A percentile compares a stretch with the other conserved stretches of the same genome.
Conservation (phyloP, 108 stramenopile genomes). For the Skeletonema costatum region DNA sequence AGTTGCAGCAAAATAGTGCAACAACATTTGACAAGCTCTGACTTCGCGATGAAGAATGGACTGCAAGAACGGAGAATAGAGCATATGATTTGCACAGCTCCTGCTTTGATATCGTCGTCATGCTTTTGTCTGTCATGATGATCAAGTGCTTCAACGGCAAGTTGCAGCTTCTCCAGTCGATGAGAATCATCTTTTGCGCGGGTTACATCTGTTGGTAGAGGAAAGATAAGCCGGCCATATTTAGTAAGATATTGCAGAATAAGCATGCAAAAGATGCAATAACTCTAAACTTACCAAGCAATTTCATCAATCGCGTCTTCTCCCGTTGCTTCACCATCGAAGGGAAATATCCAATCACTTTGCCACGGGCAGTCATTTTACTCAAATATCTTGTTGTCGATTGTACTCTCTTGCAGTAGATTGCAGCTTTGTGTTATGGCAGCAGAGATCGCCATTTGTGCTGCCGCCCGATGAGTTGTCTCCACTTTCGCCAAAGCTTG, state of each 20-base stretch:
- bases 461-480: not conserved
- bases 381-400: not conserved
- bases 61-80: constrained; percentile 37
- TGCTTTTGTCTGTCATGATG: constrained; percentile 31
- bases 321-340: constrained; percentile 17
- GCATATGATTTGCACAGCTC: constrained; percentile 33
- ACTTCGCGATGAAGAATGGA: constrained; percentile 35
- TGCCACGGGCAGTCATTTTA: constrained; percentile 12
- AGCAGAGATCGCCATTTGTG: not conserved
- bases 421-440: not conserved
- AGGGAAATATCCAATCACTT: constrained; percentile 45
- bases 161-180: constrained; percentile 18
- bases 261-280: not conserved
- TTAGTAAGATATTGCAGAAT: not conserved
- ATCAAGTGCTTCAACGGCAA: constrained; percentile 22
- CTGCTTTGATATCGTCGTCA: constrained; percentile 31
- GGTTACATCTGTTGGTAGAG: constrained; percentile 22
- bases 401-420: not conserved
- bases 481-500: not conserved
- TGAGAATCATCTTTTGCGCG: constrained; percentile 29
- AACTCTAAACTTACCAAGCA: constrained; percentile 26
- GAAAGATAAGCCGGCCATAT: not conserved
- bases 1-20: constrained; percentile 23
- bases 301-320: constrained; percentile 29
- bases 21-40: constrained; percentile 19